Conservation (phyloP, 1,139 yeast genomes). For the Yamadazyma epiphylla region DNA sequence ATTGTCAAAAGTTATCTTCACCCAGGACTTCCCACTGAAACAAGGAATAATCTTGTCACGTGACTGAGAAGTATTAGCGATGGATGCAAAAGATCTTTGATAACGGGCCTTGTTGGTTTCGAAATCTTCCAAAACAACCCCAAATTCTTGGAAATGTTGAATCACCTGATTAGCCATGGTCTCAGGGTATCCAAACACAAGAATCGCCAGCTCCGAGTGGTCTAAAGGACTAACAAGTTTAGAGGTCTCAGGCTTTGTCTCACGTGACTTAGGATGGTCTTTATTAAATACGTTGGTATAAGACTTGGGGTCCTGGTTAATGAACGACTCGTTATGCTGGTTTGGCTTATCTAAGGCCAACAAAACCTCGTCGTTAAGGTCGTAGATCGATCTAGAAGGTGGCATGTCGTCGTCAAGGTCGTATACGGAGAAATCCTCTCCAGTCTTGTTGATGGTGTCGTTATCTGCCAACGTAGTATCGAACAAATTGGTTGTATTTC, state of each 20-base stretch:
- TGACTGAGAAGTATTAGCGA: constrained; percentile 6
- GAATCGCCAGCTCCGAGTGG: constrained; percentile 57
- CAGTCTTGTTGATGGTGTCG: constrained; percentile 28
- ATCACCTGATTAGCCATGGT: constrained; percentile 63
- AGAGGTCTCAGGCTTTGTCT: constrained; percentile 6
- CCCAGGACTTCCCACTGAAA: constrained; percentile 85
- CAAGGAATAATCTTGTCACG: constrained; percentile 48
- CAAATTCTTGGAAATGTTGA: constrained; percentile 75
- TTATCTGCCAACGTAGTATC: constrained; percentile 26
- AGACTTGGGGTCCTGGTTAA: constrained; percentile 44
- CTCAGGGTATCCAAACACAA: constrained; percentile 89
- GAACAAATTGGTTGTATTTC: constrained; percentile 14
- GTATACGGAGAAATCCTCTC: constrained; percentile 25
- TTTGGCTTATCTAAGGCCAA: constrained; percentile 25
- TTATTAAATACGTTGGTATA: constrained; percentile 45
- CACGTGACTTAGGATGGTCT: constrained; percentile 10
- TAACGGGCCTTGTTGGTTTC: constrained; percentile 32
- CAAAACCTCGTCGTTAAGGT: constrained; percentile 44
- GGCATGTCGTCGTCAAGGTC: constrained; percentile 44
- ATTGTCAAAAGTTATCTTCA: constrained; percentile 77
- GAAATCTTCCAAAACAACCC: constrained; percentile 74
- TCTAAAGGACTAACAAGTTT: constrained; percentile 15
- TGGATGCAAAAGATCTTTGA: constrained; percentile 5
- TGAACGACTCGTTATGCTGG: constrained; percentile 29
- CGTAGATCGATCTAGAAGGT: constrained; percentile 60